A percentile compares a stretch with the other conserved stretches of the same genome.
phyloP scores from a whole-genome alignment of 2,329 filamentous ascomycete genomes.

The Orbilia oligospora region DNA sequence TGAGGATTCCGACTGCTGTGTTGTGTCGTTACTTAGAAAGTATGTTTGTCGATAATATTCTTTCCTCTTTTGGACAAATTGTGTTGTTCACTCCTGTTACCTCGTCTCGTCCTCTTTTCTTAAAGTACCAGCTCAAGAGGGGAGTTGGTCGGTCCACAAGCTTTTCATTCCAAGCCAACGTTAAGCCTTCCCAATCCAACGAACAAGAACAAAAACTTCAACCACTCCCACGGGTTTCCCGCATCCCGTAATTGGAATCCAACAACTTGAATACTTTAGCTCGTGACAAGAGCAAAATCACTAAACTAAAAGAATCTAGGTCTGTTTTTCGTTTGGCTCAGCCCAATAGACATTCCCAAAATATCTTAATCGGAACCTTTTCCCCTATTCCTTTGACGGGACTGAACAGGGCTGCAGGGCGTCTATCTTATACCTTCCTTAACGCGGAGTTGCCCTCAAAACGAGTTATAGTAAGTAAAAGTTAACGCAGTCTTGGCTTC shows the following conservation, averaged over 20 bases:
- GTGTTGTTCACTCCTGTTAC: neutral
- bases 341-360: slow-evolving; percentile 7
- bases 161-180: neutral
- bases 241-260: slow-evolving; percentile 18
- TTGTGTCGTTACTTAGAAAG: neutral
- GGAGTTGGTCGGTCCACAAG: neutral
- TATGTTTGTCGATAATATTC: neutral
- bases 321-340: neutral
- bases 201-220: neutral
- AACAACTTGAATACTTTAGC: neutral
- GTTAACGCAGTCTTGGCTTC: neutral
- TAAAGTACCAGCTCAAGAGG: no score
- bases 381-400: neutral
- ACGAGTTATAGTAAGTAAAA: neutral
- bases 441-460: slow-evolving; percentile 8
- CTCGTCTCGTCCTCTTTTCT: neutral
- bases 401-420: neutral
- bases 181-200: slow-evolving; percentile 18
- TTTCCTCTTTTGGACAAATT: neutral
- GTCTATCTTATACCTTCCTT: slow-evolving; percentile 27
- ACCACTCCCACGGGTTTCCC: slow-evolving; percentile 1
- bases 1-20: neutral
- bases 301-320: neutral
- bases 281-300: no score
- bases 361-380: neutral